Percentiles rank a stretch among this genome's conserved stretches.
These are phyloP conservation scores for Solanum tarapatanum DNA, from an alignment of 257 asterid genomes.

Conservation along the genomic window DNA sequence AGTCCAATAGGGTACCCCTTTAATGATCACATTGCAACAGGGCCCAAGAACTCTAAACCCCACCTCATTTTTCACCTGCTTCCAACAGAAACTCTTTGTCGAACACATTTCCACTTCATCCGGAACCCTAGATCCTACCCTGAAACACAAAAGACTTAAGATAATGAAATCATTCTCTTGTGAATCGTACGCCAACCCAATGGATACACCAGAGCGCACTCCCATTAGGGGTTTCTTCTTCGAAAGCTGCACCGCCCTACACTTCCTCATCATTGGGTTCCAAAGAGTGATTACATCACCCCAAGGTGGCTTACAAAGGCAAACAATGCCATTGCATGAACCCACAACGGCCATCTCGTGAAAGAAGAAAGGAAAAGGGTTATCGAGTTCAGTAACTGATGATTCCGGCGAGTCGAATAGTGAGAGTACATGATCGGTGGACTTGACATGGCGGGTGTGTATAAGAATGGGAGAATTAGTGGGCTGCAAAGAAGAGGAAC, in stretches of 20 bases:
- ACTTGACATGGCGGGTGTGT: neutral
- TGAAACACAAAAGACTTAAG: neutral
- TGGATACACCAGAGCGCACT: neutral
- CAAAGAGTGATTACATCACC: neutral
- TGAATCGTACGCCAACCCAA: neutral
- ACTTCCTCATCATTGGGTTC: neutral
- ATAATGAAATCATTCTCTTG: neutral
- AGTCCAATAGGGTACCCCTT: neutral
- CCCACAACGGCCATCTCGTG: neutral
- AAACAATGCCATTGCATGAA: neutral
- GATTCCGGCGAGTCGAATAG: neutral
- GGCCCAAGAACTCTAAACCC: neutral
- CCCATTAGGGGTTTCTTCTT: neutral
- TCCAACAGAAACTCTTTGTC: neutral
- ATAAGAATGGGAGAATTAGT: neutral
- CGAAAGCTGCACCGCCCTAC: neutral
- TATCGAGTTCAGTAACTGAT: neutral
- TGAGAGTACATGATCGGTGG: neutral
- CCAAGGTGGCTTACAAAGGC: neutral
- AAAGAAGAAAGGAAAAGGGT: neutral
- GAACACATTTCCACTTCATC: neutral
- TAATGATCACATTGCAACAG: neutral
- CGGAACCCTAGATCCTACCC: neutral
- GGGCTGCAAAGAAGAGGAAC: neutral
- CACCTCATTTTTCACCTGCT: neutral